A percentile compares a stretch with the other conserved stretches of the same genome.
Conservation (phyloP, 805 yeast species). For the Candida ipomoeae region DNA sequence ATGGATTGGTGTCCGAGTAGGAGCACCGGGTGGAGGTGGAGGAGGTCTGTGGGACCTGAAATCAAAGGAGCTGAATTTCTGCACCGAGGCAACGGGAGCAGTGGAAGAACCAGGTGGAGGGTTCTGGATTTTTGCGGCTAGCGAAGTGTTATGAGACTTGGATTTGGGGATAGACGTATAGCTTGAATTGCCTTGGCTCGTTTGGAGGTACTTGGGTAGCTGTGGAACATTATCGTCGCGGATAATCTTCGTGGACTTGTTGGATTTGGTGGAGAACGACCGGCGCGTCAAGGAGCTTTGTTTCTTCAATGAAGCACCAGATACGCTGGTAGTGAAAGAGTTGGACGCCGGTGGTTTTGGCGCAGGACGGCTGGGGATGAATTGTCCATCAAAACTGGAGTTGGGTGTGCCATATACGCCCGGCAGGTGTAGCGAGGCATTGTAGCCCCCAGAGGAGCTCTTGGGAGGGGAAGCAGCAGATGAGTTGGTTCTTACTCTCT, state of each 20-base stretch:
- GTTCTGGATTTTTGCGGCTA: conserved; percentile 25
- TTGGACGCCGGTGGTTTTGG: conserved; percentile 48
- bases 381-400: conserved; percentile 33
- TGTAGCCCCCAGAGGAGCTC: neutral
- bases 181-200: neutral
- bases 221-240: conserved; percentile 18
- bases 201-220: conserved; percentile 10
- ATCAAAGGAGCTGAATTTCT: conserved; percentile 28
- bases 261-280: conserved; percentile 37
- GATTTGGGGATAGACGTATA: conserved; percentile 32
- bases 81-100: conserved; percentile 32
- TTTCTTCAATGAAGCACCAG: neutral
- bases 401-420: neutral
- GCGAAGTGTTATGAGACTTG: conserved; percentile 37
- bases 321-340: neutral
- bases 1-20: conserved; percentile 3
- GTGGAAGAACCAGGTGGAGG: conserved; percentile 28
- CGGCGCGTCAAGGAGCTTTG: conserved; percentile 10
- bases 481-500: neutral
- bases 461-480: neutral
- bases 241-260: conserved; percentile 22
- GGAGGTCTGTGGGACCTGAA: conserved; percentile 37
- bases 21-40: conserved; percentile 37
- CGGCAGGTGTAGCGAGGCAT: neutral
- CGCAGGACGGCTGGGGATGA: conserved; percentile 65